Percentiles rank a stretch among this genome's conserved stretches.
Evolutionary conservation across 2,329 filamentous ascomycete genomes (phyloP).

Genomic region (Ophiocordyceps camponoti-leonardi): DNA sequence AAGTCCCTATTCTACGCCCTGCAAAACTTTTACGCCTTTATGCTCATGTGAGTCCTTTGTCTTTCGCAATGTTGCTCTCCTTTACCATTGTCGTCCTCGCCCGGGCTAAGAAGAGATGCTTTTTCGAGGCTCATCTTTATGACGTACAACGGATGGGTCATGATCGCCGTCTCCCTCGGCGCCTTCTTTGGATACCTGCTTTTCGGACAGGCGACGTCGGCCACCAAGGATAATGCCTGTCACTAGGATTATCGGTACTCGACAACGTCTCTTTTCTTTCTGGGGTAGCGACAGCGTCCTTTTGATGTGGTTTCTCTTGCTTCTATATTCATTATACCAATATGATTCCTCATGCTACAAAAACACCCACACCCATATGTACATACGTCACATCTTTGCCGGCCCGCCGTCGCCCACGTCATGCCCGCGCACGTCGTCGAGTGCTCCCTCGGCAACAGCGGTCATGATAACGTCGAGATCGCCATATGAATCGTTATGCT

Average conservation of each 20-base stretch:
- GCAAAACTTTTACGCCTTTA: constrained; percentile 97
- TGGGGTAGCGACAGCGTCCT: neutral
- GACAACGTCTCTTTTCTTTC: neutral
- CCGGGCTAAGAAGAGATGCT: neutral
- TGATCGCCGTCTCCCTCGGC: constrained; percentile 77
- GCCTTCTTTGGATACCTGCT: constrained; percentile 76
- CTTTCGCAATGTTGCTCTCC: no score
- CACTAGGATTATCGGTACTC: constrained; percentile 36
- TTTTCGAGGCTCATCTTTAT: constrained; percentile 81
- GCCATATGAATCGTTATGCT: constrained; percentile 39
- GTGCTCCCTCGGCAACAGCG: constrained; percentile 27
- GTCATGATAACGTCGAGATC: constrained; percentile 33
- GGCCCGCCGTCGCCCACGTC: constrained; percentile 12
- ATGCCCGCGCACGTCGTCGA: constrained; percentile 20
- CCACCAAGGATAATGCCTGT: constrained; percentile 78
- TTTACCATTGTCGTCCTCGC: no score
- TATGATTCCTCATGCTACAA: neutral
- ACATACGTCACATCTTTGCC: constrained; percentile 13
- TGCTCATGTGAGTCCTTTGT: constrained; percentile 88
- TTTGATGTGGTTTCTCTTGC: neutral
- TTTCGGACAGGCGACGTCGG: constrained; percentile 55
- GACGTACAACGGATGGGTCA: constrained; percentile 99
- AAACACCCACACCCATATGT: no score
- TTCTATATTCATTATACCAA: neutral
- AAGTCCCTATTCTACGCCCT: constrained; percentile 75